Conservation (phyloP, 306 rosid genomes). For the Acacia confusa region DNA sequence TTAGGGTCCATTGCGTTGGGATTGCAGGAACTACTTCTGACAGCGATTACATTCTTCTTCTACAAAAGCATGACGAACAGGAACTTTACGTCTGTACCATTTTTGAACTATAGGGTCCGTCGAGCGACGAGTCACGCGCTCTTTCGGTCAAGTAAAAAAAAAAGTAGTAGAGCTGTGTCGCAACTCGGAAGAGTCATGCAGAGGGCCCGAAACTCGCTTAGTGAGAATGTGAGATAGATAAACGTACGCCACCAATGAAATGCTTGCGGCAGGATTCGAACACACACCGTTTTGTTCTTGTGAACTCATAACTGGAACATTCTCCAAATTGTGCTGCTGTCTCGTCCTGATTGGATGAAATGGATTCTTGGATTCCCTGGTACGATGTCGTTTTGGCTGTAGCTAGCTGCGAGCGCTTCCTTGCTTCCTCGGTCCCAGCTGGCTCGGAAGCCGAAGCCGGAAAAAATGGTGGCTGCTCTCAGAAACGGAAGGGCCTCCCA, state of each 20-base stretch:
- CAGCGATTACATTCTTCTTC: not conserved
- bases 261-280: not conserved
- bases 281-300: not conserved
- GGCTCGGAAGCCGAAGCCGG: not conserved
- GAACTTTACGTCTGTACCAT: not conserved
- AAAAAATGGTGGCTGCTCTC: conserved; percentile 55
- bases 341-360: not conserved
- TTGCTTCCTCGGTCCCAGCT: not conserved
- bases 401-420: not conserved
- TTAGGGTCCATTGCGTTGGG: conserved; percentile 38
- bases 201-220: too few relatives aligned
- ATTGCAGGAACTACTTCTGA: not conserved
- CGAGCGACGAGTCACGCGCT: not conserved
- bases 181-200: not conserved
- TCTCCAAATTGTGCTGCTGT: not conserved
- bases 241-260: too few relatives aligned
- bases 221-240: too few relatives aligned
- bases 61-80: conserved; percentile 1
- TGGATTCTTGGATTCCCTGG: not conserved
- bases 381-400: not conserved
- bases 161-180: not conserved
- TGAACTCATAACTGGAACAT: not conserved
- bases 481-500: conserved; percentile 35
- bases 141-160: not conserved
- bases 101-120: not conserved